Conservation (phyloP, 2,329 filamentous ascomycete genomes). For the Cryphonectria parasitica region DNA sequence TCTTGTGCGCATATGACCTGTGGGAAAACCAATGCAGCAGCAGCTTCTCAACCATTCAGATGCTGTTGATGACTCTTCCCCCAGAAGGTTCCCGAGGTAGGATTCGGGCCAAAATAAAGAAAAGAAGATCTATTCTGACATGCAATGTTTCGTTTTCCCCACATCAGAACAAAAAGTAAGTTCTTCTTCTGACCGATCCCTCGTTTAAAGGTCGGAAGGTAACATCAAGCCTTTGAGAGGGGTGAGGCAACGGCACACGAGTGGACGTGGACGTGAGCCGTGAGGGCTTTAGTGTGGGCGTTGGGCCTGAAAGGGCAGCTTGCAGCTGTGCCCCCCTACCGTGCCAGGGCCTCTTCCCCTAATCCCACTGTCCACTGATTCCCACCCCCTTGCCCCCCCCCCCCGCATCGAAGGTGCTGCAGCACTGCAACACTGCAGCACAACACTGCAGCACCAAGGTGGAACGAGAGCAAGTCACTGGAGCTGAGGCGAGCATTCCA, state of each 20-base stretch:
- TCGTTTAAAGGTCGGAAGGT: neutral
- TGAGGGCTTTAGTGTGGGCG: neutral
- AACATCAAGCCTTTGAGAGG: neutral
- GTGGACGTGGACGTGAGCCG: neutral
- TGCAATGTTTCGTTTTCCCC: neutral
- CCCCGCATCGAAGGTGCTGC: neutral
- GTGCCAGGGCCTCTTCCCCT: neutral
- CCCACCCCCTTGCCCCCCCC: neutral
- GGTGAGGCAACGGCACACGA: neutral
- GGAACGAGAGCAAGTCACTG: slow-evolving; percentile 9
- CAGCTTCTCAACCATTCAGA: neutral
- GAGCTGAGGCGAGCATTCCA: slow-evolving; percentile 2
- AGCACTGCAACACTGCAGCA: neutral
- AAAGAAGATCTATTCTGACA: neutral
- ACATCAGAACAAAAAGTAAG: neutral
- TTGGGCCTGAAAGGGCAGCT: neutral
- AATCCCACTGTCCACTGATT: neutral
- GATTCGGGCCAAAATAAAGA: neutral
- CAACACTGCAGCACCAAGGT: neutral
- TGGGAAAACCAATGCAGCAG: neutral
- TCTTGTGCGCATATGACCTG: slow-evolving; percentile 4
- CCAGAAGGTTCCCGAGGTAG: neutral
- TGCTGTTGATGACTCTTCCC: neutral
- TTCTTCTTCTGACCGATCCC: neutral
- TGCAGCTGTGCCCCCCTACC: neutral